phyloP scores from a whole-genome alignment of 2,329 filamentous ascomycete genomes.

The Thermomyces lanuginosus region DNA sequence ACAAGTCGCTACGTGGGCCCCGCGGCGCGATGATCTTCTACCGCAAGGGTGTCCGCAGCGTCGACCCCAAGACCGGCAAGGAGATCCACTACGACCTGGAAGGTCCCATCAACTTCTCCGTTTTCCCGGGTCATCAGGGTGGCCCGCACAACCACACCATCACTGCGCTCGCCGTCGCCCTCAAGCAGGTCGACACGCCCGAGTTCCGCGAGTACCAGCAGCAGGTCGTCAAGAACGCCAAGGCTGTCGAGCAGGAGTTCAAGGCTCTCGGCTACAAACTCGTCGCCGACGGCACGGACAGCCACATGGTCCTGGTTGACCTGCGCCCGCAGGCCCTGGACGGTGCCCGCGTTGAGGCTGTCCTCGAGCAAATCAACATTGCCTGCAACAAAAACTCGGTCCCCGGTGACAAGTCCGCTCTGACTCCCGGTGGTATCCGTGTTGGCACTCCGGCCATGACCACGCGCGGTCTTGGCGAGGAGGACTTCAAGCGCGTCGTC shows the following conservation, averaged over 20 bases:
- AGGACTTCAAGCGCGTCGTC: constrained; percentile 83
- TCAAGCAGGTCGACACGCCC: constrained; percentile 77
- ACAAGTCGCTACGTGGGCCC: constrained; percentile 91
- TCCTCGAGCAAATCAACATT: constrained; percentile 96
- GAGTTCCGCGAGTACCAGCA: constrained; percentile 91
- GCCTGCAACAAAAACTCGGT: constrained; percentile 99
- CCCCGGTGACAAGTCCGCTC: constrained; percentile 89
- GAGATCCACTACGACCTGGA: constrained; percentile 83
- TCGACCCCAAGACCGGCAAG: constrained; percentile 70
- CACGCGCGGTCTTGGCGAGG: constrained; percentile 76
- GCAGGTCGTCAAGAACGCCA: constrained; percentile 77
- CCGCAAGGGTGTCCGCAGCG: constrained; percentile 73
- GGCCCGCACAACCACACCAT: constrained; percentile 99
- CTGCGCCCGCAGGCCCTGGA: constrained; percentile 79
- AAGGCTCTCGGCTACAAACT: constrained; percentile 60
- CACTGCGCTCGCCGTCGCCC: constrained; percentile 78
- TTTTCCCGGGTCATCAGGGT: constrained; percentile 96
- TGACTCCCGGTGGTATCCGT: constrained; percentile 86
- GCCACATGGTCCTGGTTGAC: constrained; percentile 86
- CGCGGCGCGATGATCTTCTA: constrained; percentile 98
- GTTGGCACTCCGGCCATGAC: constrained; percentile 98
- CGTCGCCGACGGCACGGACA: constrained; percentile 89
- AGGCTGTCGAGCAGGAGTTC: constrained; percentile 65
- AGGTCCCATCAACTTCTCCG: constrained; percentile 81
- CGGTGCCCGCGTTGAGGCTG: constrained; percentile 79